Evolutionary conservation across 805 yeast genomes (phyloP).

Genomic region (Kazachstania martiniae): DNA sequence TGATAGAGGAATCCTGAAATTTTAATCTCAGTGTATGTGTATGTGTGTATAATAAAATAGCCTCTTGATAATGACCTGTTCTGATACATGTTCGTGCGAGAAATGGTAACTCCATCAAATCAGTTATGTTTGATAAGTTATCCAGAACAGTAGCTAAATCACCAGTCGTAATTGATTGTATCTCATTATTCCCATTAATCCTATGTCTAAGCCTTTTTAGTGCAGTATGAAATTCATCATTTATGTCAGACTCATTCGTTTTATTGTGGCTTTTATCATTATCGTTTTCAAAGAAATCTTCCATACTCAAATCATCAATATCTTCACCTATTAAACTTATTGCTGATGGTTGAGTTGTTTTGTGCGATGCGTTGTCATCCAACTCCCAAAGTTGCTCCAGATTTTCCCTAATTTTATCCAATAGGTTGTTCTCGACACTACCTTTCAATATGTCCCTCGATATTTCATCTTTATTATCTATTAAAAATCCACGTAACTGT

Average conservation of each 20-base stretch:
- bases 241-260: conserved; percentile 5
- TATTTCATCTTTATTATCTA: conserved; percentile 26
- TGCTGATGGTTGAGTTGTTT: neutral
- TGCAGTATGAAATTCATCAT: conserved; percentile 26
- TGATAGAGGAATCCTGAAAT: conserved; percentile 37
- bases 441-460: conserved; percentile 36
- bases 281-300: conserved; percentile 6
- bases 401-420: conserved; percentile 11
- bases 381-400: conserved; percentile 24
- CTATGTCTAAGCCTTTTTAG: conserved; percentile 14
- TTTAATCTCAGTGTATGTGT: conserved; percentile 57
- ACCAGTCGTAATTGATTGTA: conserved; percentile 2
- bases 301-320: conserved; percentile 2
- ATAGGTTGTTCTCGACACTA: conserved; percentile 5
- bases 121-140: conserved; percentile 63
- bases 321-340: neutral
- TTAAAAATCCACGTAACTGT: conserved; percentile 32
- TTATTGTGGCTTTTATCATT: conserved; percentile 10
- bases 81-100: conserved; percentile 73
- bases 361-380: conserved; percentile 5
- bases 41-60: conserved; percentile 72
- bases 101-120: conserved; percentile 75
- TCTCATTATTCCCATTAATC: conserved; percentile 9
- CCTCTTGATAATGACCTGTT: conserved; percentile 81
- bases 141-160: conserved; percentile 35